These are phyloP conservation scores for Amanita molliuscula DNA, from an alignment of 768 basidiomycete species.

Conservation along the genomic window DNA sequence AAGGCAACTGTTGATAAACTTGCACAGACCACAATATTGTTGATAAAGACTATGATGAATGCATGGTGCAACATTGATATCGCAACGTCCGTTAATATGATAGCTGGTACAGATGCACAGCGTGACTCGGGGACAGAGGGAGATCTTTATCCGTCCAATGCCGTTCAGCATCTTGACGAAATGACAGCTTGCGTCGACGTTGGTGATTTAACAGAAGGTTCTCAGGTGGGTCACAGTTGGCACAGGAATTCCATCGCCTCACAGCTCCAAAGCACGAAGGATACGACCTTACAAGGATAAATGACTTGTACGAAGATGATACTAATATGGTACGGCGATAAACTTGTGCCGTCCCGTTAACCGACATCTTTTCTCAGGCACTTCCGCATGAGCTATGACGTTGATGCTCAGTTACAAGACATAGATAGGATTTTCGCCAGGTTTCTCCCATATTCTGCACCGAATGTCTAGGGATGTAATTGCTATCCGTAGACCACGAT, in stretches of 20 bases:
- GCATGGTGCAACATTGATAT: conserved; percentile 5
- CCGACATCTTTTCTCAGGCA: not conserved
- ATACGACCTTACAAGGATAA: not conserved
- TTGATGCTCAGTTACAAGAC: not conserved
- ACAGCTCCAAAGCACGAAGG: not conserved
- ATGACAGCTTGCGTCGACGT: conserved; percentile 2
- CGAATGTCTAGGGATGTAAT: not conserved
- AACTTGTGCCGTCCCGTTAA: not conserved
- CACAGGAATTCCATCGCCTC: not conserved
- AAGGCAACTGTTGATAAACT: not conserved
- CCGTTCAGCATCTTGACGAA: not conserved
- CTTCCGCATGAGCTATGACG: not conserved
- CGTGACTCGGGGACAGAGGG: conserved; percentile 1
- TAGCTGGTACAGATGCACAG: not conserved
- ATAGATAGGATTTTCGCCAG: conserved; percentile 1
- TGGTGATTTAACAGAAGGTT: not conserved
- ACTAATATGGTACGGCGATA: not conserved
- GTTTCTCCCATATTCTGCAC: not conserved
- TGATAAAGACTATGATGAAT: not conserved
- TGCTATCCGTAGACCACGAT: no score
- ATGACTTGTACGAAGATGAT: not conserved
- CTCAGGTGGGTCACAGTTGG: not conserved
- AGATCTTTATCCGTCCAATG: not conserved
- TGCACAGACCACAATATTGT: not conserved
- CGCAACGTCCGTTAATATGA: not conserved